phyloP scores from a whole-genome alignment of 805 yeast genomes.

The Tetrapisispora nanseiensis region DNA sequence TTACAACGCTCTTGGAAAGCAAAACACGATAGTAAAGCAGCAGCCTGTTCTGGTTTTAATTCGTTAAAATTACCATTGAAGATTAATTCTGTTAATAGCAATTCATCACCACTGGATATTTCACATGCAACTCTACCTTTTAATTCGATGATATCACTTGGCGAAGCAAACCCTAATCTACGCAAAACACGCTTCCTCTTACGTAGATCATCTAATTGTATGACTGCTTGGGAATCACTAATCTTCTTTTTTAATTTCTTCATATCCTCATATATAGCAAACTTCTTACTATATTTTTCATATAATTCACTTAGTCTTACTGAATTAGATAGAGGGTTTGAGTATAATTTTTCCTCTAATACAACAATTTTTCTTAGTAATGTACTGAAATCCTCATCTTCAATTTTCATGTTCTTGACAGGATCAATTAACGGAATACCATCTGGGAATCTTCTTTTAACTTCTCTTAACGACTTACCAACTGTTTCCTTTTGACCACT shows the following conservation, averaged over 20 bases:
- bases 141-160: conserved; percentile 81
- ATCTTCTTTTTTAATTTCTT: conserved; percentile 55
- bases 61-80: conserved; percentile 94
- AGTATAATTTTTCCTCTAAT: conserved; percentile 58
- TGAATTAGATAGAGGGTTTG: conserved; percentile 60
- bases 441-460: conserved; percentile 73
- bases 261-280: conserved; percentile 49
- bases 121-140: conserved; percentile 98
- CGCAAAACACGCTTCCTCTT: conserved; percentile 88
- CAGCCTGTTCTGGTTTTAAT: conserved; percentile 79
- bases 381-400: conserved; percentile 63
- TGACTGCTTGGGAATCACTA: conserved; percentile 76
- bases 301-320: conserved; percentile 54
- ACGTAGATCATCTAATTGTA: conserved; percentile 88
- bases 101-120: conserved; percentile 79
- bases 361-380: conserved; percentile 73
- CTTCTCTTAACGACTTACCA: conserved; percentile 67
- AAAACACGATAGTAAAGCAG: conserved; percentile 85
- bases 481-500: conserved; percentile 50
- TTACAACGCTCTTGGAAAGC: conserved; percentile 95
- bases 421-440: conserved; percentile 92
- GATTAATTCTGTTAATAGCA: conserved; percentile 78
- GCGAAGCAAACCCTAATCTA: conserved; percentile 81
- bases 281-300: conserved; percentile 54
- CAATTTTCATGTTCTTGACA: conserved; percentile 83